Evolutionary conservation across 345 rosid genomes (phyloP).

Genomic region (Anacardium occidentale): DNA sequence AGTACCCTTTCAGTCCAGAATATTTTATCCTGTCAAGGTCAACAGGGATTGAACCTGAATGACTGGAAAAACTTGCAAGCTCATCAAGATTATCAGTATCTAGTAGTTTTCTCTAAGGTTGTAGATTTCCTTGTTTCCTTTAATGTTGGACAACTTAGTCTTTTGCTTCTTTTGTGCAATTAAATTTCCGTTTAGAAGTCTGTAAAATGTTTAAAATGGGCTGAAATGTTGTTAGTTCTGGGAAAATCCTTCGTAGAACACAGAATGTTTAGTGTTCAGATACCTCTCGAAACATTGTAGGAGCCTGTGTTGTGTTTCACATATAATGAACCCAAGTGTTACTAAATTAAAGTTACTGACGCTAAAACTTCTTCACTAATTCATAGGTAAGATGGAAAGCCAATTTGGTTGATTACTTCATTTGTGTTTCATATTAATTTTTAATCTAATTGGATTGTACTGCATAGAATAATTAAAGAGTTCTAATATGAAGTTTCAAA

Average conservation of each 20-base stretch:
- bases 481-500: too few species aligned
- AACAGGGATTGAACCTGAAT: neutral
- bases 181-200: neutral
- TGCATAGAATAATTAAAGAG: too few species aligned
- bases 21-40: neutral
- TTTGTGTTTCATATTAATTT: too few species aligned
- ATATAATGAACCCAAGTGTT: neutral
- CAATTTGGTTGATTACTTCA: too few species aligned
- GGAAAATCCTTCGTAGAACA: too few species aligned
- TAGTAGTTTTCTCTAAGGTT: neutral
- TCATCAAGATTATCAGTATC: neutral
- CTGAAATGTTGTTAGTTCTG: neutral
- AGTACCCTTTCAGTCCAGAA: neutral
- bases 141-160: neutral
- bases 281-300: neutral
- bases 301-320: neutral
- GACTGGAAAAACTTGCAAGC: neutral
- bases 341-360: neutral
- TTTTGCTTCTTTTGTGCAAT: neutral
- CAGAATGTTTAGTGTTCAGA: too few species aligned
- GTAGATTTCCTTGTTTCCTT: neutral
- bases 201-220: neutral
- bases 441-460: too few species aligned
- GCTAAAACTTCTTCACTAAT: too few species aligned
- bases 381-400: too few species aligned